Evolutionary conservation across 2,329 filamentous ascomycete species (phyloP), one percentile per base, ranked within the genome.

Genomic region (Alternaria triticina): DNA sequence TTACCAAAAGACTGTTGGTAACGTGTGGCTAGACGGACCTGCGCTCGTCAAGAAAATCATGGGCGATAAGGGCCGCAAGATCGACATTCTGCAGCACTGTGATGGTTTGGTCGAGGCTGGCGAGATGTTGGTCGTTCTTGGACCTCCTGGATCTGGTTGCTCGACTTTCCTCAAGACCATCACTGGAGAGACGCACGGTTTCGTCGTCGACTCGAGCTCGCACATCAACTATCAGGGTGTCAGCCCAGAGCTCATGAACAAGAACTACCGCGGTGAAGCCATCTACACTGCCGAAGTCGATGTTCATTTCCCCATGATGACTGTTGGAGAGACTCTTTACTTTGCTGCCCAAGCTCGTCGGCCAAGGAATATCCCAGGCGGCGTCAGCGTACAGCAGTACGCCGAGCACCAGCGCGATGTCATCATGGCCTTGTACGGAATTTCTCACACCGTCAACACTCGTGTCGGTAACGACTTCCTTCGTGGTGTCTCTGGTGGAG

Each of bases 211-310:
- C 51, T 82, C 90, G 4, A 82, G 83, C 11, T 90, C 91, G 0
- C 88, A 92, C 66, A 88, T 97, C 75, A 95, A 96, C 81, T 97
- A 96, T 75, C 91, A 96, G 36, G 61, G 61, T 69, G 85, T 93
- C 72, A 83, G 87, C 3, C 86, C 91, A 59, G 82, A 91, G 74
- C 87, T 93, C 75, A 95, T 96, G 91, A 88, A 91, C 80, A 88
- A 87, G 11, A 84, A 87, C 65, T 94, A 95, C 82, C 89, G 91
- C 27, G 93, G 93, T 68, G 93, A 96, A 80, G 91, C 91, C 65
- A 94, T 96, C 77, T 96, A 96, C 81, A 94, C 91, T 0, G 91
- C 91, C 62, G 92, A 96, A 78, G 90, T 92, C 36, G 93, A 96
- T 76, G 90, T 91, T 5, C 91, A 94, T 80, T 94, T 94, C 74